Evolutionary conservation across 805 yeast genomes (phyloP), one percentile per base, ranked within the genome.

Genomic region (Kurtzmaniella cleridarum): DNA sequence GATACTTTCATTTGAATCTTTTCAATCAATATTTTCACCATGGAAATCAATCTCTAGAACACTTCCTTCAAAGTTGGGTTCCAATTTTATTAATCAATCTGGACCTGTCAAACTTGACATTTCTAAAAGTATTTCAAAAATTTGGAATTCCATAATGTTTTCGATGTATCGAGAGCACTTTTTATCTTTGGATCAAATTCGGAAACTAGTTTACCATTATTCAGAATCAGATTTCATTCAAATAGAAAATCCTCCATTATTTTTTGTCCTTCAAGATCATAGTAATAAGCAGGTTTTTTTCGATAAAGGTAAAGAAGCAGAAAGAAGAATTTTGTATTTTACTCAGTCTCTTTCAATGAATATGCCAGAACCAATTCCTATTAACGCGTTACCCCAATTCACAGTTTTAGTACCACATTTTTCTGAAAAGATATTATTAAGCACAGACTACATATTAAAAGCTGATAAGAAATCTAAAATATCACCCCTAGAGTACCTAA

Each of bases 401-500:
- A 70, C 79, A 0, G 79, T 74, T 1, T 51, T 75, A 14, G 54
- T 74, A 16, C 79, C 79, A 3, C 80, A 75, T 48, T 75, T 71
- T 45, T 64, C 76, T 0, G 80, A 75, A 41, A 72, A 69, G 45
- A 69, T 75, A 15, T 47, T 75, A 1, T 45, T 75, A 6, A 57
- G 64, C 14, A 49, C 73, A 38, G 64, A 55, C 41, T 79, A 75
- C 38, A 63, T 74, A 1, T 69, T 75, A 27, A 69, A 60, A 39
- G 78, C 73, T 36, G 69, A 64, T 36, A 53, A 60, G 12, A 55
- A 60, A 16, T 72, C 78, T 1, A 73, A 69, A 43, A 53, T 75
- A 2, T 66, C 95, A 0, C 59, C 85, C n/a, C 63, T 88, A 27
- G 96, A 88, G 48, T 88, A 88, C 53, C 66, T 88, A 49, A 85